Percentiles rank a stretch among this genome's conserved stretches.
Evolutionary conservation across 2,329 filamentous ascomycete species (phyloP).

Genomic region (Xenoacremonium recifei): DNA sequence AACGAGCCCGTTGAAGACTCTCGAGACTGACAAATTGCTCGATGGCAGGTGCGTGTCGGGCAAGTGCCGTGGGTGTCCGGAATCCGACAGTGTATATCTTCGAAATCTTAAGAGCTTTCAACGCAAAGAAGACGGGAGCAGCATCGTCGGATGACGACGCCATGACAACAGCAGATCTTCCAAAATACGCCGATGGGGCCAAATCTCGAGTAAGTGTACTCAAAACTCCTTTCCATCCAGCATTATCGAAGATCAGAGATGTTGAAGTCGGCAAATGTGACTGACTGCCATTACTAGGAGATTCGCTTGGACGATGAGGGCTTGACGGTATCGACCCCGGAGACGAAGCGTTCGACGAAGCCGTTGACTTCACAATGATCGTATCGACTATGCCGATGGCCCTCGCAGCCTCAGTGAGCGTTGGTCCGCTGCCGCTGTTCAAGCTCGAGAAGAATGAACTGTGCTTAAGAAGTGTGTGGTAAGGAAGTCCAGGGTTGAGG

Average conservation of each 20-base stretch:
- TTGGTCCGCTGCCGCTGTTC: conserved; percentile 51
- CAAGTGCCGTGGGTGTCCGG: conserved; percentile 60
- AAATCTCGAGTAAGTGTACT: conserved; percentile 79
- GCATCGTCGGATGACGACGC: conserved; percentile 73
- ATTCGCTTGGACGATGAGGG: conserved; percentile 36
- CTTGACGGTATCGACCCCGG: conserved; percentile 49
- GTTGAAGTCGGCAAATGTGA: conserved; percentile 46
- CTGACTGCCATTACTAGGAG: conserved; percentile 20
- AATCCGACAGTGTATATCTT: conserved; percentile 86
- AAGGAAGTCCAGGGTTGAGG: conserved; percentile 68
- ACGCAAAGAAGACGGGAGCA: conserved; percentile 74
- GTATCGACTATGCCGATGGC: conserved; percentile 82
- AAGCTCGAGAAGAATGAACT: conserved; percentile 50
- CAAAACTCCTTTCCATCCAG: conserved; percentile 81
- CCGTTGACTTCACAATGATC: conserved; percentile 60
- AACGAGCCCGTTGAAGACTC: conserved; percentile 52
- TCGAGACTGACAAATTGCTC: conserved; percentile 80
- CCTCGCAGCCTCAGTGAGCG: conserved; percentile 71
- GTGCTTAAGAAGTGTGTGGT: conserved; percentile 58
- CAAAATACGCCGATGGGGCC: conserved; percentile 77
- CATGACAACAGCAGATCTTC: conserved; percentile 72
- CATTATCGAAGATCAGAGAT: conserved; percentile 73
- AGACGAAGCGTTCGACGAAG: conserved; percentile 42
- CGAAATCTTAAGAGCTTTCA: conserved; percentile 71
- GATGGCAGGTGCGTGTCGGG: conserved; percentile 62